Conservation (phyloP, 2,329 filamentous ascomycete species). For the Hymenoscyphus repandus region DNA sequence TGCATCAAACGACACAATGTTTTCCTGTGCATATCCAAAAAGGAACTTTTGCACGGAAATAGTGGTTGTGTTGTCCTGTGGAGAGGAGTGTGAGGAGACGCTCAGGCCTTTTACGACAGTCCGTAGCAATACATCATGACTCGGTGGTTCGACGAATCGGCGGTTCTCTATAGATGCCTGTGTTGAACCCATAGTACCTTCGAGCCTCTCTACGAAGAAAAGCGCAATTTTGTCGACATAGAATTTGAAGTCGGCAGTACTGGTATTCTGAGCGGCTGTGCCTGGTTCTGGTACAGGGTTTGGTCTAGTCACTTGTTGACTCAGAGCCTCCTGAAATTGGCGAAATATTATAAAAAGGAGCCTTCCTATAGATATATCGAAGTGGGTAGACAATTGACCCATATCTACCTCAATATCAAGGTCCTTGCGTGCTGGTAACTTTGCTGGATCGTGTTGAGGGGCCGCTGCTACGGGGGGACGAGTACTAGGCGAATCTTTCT, state of each 20-base stretch:
- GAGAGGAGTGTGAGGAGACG: constrained; percentile 14
- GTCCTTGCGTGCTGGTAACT: constrained; percentile 4
- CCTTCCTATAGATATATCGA: constrained; percentile 32
- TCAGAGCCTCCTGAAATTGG: constrained; percentile 23
- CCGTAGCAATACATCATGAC: constrained; percentile 28
- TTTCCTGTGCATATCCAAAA: constrained; percentile 57
- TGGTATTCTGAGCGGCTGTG: background rate
- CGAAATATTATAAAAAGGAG: constrained; percentile 28
- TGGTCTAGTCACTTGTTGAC: constrained; percentile 9
- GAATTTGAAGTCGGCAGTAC: constrained; percentile 18
- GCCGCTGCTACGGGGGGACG: background rate
- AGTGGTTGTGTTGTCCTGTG: constrained; percentile 20
- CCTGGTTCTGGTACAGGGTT: constrained; percentile 5
- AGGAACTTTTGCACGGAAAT: constrained; percentile 48
- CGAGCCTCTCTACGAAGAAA: constrained; percentile 29
- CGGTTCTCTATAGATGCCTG: constrained; percentile 1
- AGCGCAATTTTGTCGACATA: constrained; percentile 26
- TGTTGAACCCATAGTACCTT: constrained; percentile 21
- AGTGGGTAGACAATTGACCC: constrained; percentile 25
- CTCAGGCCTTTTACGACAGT: constrained; percentile 26
- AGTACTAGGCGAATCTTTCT: constrained; percentile 5
- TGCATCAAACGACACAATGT: constrained; percentile 59
- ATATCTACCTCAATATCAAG: constrained; percentile 26
- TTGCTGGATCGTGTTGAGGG: constrained; percentile 3
- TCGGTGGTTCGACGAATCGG: constrained; percentile 3